These are phyloP conservation scores for Hyaloscypha variabilis DNA, from an alignment of 495 filamentous ascomycete genomes.

Conservation along the genomic window DNA sequence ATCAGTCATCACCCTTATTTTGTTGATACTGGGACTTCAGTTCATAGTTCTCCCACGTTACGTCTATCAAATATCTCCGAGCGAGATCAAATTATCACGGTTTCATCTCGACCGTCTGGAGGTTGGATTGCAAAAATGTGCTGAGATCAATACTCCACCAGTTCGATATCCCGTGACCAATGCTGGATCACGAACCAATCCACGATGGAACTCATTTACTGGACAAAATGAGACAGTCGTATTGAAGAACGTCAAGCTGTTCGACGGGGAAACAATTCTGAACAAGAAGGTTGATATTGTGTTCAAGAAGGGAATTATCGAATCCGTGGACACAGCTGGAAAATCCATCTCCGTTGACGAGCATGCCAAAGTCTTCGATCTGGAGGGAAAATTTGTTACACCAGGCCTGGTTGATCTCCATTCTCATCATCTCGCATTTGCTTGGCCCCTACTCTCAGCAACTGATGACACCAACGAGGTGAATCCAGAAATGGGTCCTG, in stretches of 20 bases:
- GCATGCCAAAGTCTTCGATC: conserved; percentile 42
- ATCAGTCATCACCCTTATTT: conserved; percentile 11
- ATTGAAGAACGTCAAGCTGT: conserved; percentile 51
- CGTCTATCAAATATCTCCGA: conserved; percentile 18
- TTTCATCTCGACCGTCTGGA: conserved; percentile 22
- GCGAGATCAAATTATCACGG: conserved; percentile 10
- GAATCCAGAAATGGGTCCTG: conserved; percentile 40
- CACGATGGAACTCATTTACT: conserved; percentile 28
- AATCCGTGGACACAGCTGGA: conserved; percentile 39
- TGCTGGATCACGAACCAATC: conserved; percentile 22
- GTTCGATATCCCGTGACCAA: conserved; percentile 23
- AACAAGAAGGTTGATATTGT: conserved; percentile 49
- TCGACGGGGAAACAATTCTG: conserved; percentile 51
- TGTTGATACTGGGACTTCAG: conserved; percentile 20
- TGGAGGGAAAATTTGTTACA: conserved; percentile 61
- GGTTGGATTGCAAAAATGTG: conserved; percentile 23
- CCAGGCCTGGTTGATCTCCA: conserved; percentile 71
- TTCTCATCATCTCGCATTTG: conserved; percentile 54
- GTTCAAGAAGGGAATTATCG: conserved; percentile 51
- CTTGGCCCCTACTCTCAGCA: conserved; percentile 43
- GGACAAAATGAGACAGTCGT: conserved; percentile 40
- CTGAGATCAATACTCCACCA: conserved; percentile 18
- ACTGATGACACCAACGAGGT: conserved; percentile 56
- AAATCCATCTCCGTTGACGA: conserved; percentile 29
- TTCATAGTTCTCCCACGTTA: conserved; percentile 27